Conservation (phyloP, 2,329 filamentous ascomycete genomes). For the Beauveria sp. region DNA sequence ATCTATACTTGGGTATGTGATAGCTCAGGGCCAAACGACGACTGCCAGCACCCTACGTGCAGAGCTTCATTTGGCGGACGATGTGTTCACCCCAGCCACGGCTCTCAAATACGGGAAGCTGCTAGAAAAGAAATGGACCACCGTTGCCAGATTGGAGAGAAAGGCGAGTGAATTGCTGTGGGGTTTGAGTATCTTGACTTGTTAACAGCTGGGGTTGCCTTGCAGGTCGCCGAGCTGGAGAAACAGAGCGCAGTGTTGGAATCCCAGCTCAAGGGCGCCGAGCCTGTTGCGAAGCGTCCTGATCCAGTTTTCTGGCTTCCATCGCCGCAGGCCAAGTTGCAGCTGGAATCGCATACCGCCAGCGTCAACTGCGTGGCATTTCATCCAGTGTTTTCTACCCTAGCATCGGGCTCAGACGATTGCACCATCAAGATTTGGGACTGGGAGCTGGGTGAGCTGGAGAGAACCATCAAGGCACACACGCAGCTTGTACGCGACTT, state of each 20-base stretch:
- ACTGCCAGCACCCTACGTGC: constrained; percentile 64
- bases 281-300: constrained; percentile 55
- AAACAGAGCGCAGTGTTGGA: constrained; percentile 64
- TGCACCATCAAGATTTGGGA: constrained; percentile 96
- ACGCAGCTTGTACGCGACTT: constrained; percentile 83
- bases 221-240: constrained; percentile 87
- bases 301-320: constrained; percentile 75
- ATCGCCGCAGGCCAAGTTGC: constrained; percentile 78
- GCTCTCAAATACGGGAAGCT: constrained; percentile 91
- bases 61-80: constrained; percentile 63
- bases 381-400: constrained; percentile 81
- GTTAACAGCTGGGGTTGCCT: not conserved
- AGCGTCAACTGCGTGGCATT: constrained; percentile 85
- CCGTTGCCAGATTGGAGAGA: constrained; percentile 86
- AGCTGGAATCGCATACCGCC: constrained; percentile 75
- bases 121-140: constrained; percentile 97
- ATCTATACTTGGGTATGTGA: constrained; percentile 83
- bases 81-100: constrained; percentile 67
- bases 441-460: constrained; percentile 87
- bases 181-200: not conserved
- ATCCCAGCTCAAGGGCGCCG: constrained; percentile 74
- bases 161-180: constrained; percentile 51
- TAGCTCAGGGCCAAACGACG: constrained; percentile 61
- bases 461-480: constrained; percentile 85
- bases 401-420: constrained; percentile 87